Base-by-base conservation (phyloP, 2,329 filamentous ascomycete genomes). In the Diplodia intermedia region DNA sequence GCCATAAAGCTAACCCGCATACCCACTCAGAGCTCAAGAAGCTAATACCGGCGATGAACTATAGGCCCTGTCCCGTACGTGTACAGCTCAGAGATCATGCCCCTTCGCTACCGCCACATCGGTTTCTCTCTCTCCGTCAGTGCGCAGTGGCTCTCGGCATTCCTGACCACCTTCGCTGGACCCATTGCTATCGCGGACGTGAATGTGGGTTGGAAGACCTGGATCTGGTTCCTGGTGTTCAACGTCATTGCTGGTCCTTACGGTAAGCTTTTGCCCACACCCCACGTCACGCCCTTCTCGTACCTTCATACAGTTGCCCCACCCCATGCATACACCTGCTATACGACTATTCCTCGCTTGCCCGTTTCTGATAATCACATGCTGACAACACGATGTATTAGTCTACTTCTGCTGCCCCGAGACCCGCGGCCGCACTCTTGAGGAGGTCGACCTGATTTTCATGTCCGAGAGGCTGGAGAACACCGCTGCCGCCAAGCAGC, bases 131-230 rank as follows among this genome's bases (percentile, higher is more conserved):
- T 76, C 20, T 74, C 72, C 38, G 71, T 75, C 38, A 76, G 73
- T 12, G 73, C 71, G 14, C 75, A 79, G 67, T 79, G 77, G 77
- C 69, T 78, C 49, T 75, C 75, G 69, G 75, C 76, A 2, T 79
- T 78, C 68, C 54, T 79, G 23, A 79, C 77, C 20, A 77, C 78
- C 4, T 79, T 74, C 63, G 77, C 75, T 4, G 77, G 77, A 1
- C 77, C 76, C 3, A 78, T 78, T 50, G 77, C 72, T 11, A 73
- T 78, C 40, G 71, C 71, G 9, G 66, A 68, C 57, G 20, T 60
- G 12, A 70, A 72, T 54, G 71, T 76, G 11, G 77, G 76, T 11
- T 79, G 76, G 76, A 76, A 77, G 69, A 75, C 74, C 43, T 77
- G 74, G 73, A 71, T 76, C 68, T 75, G 74, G 73, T 78, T 79